phyloP scores from a whole-genome alignment of 2,329 filamentous ascomycete genomes.

The Whalleya microplaca region DNA sequence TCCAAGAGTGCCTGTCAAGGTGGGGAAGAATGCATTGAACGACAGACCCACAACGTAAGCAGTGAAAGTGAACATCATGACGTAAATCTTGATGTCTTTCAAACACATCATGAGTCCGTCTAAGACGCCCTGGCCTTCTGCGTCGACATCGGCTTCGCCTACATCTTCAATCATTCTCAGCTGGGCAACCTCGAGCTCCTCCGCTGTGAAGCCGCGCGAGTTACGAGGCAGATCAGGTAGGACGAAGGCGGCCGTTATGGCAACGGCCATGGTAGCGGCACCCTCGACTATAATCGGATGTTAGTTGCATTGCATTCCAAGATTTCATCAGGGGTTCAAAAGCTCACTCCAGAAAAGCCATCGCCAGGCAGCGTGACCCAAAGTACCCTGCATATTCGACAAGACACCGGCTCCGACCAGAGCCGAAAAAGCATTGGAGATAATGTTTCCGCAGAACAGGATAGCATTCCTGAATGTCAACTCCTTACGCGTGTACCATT shows the following conservation, averaged over 20 bases:
- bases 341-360: conserved; percentile 59
- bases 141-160: conserved; percentile 58
- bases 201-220: conserved; percentile 60
- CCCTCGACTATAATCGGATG: conserved; percentile 55
- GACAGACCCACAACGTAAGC: conserved; percentile 63
- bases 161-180: conserved; percentile 61
- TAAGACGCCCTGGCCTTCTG: conserved; percentile 52
- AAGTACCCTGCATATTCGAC: conserved; percentile 58
- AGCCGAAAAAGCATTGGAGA: conserved; percentile 63
- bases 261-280: conserved; percentile 52
- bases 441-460: conserved; percentile 62
- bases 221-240: conserved; percentile 61
- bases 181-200: conserved; percentile 60
- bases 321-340: background rate
- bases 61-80: conserved; percentile 66
- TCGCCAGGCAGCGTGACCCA: conserved; percentile 60
- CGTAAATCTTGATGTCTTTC: conserved; percentile 64
- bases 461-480: conserved; percentile 58
- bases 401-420: conserved; percentile 63
- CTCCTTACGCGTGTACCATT: conserved; percentile 68
- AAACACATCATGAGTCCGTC: conserved; percentile 61
- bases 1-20: conserved; percentile 56
- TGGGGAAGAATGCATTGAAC: conserved; percentile 63
- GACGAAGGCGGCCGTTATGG: conserved; percentile 51
- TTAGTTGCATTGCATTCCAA: conserved; percentile 40